Percentiles rank a stretch among this genome's conserved stretches.
These are phyloP conservation scores for Pachysolen tannophilus DNA, from an alignment of 805 yeast genomes.

Conservation along the genomic window DNA sequence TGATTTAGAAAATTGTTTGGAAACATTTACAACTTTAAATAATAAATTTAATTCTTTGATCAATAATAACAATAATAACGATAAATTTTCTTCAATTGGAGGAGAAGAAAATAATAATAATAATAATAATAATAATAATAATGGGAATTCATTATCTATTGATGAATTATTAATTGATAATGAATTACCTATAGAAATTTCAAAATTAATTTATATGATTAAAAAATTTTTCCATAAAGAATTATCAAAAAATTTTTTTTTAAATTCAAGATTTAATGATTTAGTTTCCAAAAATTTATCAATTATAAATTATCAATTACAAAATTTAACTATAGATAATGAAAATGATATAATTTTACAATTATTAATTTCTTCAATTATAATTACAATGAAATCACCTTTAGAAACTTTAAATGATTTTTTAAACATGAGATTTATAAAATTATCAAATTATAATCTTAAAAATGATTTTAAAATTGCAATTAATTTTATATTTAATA, in stretches of 20 bases:
- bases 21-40: too few relatives aligned
- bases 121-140: background rate
- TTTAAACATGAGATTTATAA: slow-evolving; percentile 14
- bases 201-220: slow-evolving; percentile 14
- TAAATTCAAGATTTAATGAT: slow-evolving; percentile 11
- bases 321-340: slow-evolving; percentile 16
- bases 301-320: slow-evolving; percentile 15
- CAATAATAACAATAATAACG: too few relatives aligned
- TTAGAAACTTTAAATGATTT: slow-evolving; percentile 17
- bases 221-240: slow-evolving; percentile 15
- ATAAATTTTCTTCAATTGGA: too few relatives aligned
- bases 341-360: slow-evolving; percentile 21
- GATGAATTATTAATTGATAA: slow-evolving; percentile 1
- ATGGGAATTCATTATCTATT: background rate
- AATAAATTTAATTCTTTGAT: too few relatives aligned
- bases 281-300: slow-evolving; percentile 13
- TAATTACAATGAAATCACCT: slow-evolving; percentile 14
- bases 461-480: slow-evolving; percentile 15
- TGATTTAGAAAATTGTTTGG: slow-evolving; percentile 13
- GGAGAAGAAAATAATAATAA: slow-evolving; percentile 2
- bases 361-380: slow-evolving; percentile 17
- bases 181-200: slow-evolving; percentile 2
- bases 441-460: background rate
- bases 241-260: slow-evolving; percentile 2
- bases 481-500: slow-evolving; percentile 22